phyloP scores from a whole-genome alignment of 352 stramenopile species.

The Globisporangium sylvaticum region DNA sequence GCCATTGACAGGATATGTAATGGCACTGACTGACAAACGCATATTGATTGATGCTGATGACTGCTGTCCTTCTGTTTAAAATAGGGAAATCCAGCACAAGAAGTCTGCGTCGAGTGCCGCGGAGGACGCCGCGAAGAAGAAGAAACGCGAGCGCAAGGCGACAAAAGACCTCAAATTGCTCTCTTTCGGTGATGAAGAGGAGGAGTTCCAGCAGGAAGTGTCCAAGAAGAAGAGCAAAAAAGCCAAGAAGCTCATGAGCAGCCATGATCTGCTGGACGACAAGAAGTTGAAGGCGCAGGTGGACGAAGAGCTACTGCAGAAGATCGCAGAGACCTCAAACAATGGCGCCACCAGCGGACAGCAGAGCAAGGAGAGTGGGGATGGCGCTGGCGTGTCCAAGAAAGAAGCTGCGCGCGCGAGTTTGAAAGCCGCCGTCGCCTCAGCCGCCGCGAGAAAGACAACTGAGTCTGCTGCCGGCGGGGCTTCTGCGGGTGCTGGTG shows the following conservation, averaged over 20 bases:
- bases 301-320: constrained; percentile 51
- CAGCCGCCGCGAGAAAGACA: not conserved
- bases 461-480: not conserved
- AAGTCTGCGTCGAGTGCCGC: constrained; percentile 11
- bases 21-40: not conserved
- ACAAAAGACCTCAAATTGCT: constrained; percentile 93
- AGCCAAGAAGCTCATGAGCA: constrained; percentile 58
- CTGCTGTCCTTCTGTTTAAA: not conserved
- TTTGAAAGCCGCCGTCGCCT: constrained; percentile 14
- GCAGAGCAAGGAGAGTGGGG: no score
- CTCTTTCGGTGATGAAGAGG: constrained; percentile 94
- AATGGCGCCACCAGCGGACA: not conserved
- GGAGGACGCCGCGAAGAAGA: constrained; percentile 41
- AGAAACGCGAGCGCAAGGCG: constrained; percentile 88
- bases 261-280: constrained; percentile 65
- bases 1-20: not conserved
- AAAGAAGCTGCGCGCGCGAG: constrained; percentile 25
- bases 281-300: constrained; percentile 60
- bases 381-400: constrained; percentile 17
- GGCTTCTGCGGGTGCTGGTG: not conserved
- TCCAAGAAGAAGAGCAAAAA: constrained; percentile 45
- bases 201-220: constrained; percentile 52
- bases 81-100: constrained; percentile 26
- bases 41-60: not conserved
- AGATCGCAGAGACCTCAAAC: constrained; percentile 33